phyloP scores from a whole-genome alignment of 352 stramenopile genomes.

The Globisporangium heterothallicum region DNA sequence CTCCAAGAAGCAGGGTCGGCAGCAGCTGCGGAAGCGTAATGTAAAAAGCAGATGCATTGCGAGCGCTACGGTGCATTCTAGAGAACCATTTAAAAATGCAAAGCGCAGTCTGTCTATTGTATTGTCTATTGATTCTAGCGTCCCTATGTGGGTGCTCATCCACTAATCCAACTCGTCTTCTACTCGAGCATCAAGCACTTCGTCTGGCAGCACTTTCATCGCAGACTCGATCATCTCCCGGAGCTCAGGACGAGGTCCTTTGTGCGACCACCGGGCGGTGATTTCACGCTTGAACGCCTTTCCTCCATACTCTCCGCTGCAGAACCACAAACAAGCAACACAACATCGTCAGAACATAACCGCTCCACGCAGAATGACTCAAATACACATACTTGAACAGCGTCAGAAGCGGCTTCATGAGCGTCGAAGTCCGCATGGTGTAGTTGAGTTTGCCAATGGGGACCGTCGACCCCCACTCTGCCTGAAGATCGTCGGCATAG shows the following conservation, averaged over 20 bases:
- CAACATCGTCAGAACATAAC: not conserved
- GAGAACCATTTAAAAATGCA: not conserved
- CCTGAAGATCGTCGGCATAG: conserved; percentile 79
- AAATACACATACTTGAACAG: conserved; percentile 63
- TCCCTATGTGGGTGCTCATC: not conserved
- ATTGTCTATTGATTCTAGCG: conserved; percentile 8
- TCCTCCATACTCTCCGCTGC: conserved; percentile 64
- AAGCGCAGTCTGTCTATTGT: not conserved
- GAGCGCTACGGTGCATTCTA: too few species aligned
- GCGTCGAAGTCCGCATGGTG: conserved; percentile 70
- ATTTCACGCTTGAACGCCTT: conserved; percentile 83
- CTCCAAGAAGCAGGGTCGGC: not conserved
- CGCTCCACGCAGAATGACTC: not conserved
- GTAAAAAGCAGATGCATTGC: not conserved
- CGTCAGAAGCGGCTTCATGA: conserved; percentile 74
- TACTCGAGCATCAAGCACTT: conserved; percentile 63
- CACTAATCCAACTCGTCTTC: conserved; percentile 47
- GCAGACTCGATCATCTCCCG: conserved; percentile 72
- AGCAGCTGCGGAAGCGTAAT: not conserved
- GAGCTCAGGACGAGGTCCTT: conserved; percentile 54
- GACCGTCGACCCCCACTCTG: conserved; percentile 53
- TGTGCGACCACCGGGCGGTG: conserved; percentile 56
- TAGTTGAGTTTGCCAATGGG: conserved; percentile 44
- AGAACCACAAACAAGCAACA: conserved; percentile 5
- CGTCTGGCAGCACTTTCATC: conserved; percentile 57